These are phyloP conservation scores for Trametes elegans DNA, from an alignment of 768 basidiomycete genomes.

Conservation along the genomic window DNA sequence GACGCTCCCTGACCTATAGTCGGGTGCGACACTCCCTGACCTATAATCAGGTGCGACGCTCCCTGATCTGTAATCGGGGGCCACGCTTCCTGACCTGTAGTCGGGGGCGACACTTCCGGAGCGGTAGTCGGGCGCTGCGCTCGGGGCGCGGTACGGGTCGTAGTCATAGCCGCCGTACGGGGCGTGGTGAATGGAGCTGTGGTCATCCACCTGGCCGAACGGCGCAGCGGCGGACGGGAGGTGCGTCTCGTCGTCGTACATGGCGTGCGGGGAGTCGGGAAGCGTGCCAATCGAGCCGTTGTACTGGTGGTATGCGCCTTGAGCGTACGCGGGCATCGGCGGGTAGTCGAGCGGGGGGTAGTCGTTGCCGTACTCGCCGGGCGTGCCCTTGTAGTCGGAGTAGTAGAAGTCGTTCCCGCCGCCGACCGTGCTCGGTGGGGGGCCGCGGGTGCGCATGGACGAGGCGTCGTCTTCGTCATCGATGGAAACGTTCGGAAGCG, in stretches of 20 bases:
- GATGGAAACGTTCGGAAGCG: conserved; percentile 87
- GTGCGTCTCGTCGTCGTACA: conserved; percentile 66
- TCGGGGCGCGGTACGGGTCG: conserved; percentile 14
- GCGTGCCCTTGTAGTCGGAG: conserved; percentile 44
- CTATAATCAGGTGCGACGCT: conserved; percentile 12
- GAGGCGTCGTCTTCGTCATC: conserved; percentile 70
- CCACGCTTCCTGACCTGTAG: conserved; percentile 7
- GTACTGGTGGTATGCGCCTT: conserved; percentile 58
- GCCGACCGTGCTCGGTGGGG: conserved; percentile 52
- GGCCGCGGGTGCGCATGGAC: conserved; percentile 55
- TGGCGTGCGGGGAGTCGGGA: conserved; percentile 48
- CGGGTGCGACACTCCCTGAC: conserved; percentile 9
- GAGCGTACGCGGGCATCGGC: conserved; percentile 75
- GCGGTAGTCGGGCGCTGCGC: conserved; percentile 16
- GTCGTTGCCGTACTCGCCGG: conserved; percentile 36
- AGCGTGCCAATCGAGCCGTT: conserved; percentile 59
- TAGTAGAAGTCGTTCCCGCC: conserved; percentile 49
- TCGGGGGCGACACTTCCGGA: conserved; percentile 10
- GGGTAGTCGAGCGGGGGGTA: conserved; percentile 46
- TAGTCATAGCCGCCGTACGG: conserved; percentile 19
- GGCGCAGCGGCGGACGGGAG: conserved; percentile 60
- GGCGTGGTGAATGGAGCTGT: conserved; percentile 12
- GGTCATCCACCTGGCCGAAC: conserved; percentile 37
- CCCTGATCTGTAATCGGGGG: conserved; percentile 12
- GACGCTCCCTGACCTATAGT: conserved; percentile 5